Base-by-base conservation (phyloP, 2,329 filamentous ascomycete species). In the Magnaporthiopsis poae region DNA sequence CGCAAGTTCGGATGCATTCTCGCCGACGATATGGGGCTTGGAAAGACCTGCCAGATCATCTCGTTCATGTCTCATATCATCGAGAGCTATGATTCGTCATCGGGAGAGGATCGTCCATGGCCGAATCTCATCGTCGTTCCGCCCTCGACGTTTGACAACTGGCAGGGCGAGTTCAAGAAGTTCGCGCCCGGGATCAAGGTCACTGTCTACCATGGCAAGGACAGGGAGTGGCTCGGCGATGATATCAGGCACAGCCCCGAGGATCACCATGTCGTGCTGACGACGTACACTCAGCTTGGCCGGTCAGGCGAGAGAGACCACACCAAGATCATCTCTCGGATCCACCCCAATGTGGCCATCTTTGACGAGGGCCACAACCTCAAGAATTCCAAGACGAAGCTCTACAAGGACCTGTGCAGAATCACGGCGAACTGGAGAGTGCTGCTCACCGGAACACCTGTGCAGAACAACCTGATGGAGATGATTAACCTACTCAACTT, bases 41-140 rank as follows among this genome's bases (percentile, higher is more conserved):
- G 95, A 62, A 99, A 99, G 81, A 99, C 95, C 0, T 97, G 92
- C 72, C 94, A 99, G 73, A 92, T 98, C 69, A 96, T 99, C 71
- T 88, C 92, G 0, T 92, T 99, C 72, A 83, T 99, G 62, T 90
- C 92, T 21, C 89, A 96, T 72, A 81, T 99, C 33, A 87, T 90
- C 21, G 87, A 92, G 73, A 85, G 85, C 36, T 86, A 81, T 68
- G 69, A 71, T 2, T 64, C 71, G 1, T 31, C 68, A n/a, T 66
- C 65, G 60, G 70, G 67, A 5, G 71, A 73, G 79, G 61, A 68
- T 33, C 69, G 82, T 79, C 74, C 86, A 73, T 80, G 92, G 91
- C 73, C 92, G 80, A 80, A 96, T 74, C 79, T 99, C 52, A 85
- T 99, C 56, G 88, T 99, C 35, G 95, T 98, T 1, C 95, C 95